Conservation (phyloP, 108 stramenopile genomes). For the Hondaea fermentalgiana region DNA sequence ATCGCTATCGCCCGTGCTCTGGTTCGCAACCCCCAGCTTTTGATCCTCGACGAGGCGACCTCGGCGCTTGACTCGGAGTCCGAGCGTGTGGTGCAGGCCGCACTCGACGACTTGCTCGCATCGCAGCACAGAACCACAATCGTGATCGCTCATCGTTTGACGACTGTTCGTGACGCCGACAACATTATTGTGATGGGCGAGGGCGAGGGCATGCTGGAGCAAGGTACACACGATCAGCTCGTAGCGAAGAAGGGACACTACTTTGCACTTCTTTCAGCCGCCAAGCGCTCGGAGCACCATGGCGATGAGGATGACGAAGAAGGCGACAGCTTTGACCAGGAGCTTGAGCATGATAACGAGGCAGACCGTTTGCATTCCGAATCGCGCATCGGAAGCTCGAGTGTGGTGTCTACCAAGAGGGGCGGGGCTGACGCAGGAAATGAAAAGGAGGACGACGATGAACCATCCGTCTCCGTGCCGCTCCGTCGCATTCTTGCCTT, state of each 20-base stretch:
- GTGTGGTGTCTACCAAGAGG: background rate
- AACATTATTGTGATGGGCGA: constrained; percentile 2
- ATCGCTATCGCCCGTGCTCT: constrained; percentile 54
- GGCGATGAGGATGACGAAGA: background rate
- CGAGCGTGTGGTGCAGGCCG: constrained; percentile 48
- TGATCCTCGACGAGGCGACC: constrained; percentile 55
- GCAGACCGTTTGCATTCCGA: background rate
- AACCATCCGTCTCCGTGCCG: background rate
- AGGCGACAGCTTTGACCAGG: background rate
- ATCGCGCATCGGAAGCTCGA: background rate
- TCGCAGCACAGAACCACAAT: constrained; percentile 22
- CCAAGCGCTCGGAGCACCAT: background rate
- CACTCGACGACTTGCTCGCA: constrained; percentile 30
- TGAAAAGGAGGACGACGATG: background rate
- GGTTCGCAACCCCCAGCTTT: constrained; percentile 37
- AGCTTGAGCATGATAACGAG: background rate
- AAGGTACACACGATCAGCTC: constrained; percentile 78
- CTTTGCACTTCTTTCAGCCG: background rate
- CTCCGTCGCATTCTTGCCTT: background rate
- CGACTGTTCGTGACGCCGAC: constrained; percentile 23
- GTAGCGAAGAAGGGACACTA: constrained; percentile 33
- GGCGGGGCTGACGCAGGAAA: background rate
- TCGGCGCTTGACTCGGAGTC: constrained; percentile 46
- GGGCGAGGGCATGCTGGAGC: constrained; percentile 60
- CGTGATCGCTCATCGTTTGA: constrained; percentile 48